phyloP scores from a whole-genome alignment of 495 filamentous ascomycete species.

The Penicillium paradoxum region DNA sequence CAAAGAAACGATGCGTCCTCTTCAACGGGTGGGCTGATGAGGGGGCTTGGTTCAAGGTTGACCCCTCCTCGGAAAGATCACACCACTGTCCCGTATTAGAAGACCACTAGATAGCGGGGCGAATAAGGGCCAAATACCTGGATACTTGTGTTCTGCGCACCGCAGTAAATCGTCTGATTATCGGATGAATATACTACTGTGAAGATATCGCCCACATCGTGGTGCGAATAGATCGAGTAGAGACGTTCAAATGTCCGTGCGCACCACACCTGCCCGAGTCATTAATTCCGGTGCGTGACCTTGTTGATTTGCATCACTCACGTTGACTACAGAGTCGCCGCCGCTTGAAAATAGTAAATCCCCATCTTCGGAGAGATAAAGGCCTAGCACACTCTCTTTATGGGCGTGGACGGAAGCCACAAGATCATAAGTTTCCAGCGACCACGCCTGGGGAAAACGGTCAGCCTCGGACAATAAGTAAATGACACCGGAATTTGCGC shows the following conservation, averaged over 20 bases:
- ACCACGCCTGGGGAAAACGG: slow-evolving; percentile 59
- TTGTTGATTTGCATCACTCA: slow-evolving; percentile 35
- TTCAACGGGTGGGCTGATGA: slow-evolving; percentile 68
- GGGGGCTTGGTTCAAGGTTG: slow-evolving; percentile 49
- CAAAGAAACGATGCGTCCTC: slow-evolving; percentile 90
- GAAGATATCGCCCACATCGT: slow-evolving; percentile 95
- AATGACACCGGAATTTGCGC: not conserved
- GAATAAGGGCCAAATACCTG: slow-evolving; percentile 48
- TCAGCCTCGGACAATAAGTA: too few relatives aligned
- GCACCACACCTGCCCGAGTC: slow-evolving; percentile 54
- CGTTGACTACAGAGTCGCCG: slow-evolving; percentile 89
- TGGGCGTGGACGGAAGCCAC: slow-evolving; percentile 75
- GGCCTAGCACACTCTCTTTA: slow-evolving; percentile 79
- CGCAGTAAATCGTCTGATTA: slow-evolving; percentile 80
- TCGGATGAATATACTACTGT: slow-evolving; percentile 78
- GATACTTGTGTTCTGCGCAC: slow-evolving; percentile 91
- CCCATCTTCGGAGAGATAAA: slow-evolving; percentile 70
- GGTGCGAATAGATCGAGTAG: slow-evolving; percentile 87
- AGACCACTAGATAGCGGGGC: not conserved
- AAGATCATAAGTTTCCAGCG: slow-evolving; percentile 76
- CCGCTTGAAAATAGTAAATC: slow-evolving; percentile 85
- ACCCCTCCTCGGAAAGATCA: slow-evolving; percentile 50
- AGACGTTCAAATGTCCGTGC: slow-evolving; percentile 58
- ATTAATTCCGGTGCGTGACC: slow-evolving; percentile 2
- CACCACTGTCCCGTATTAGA: slow-evolving; percentile 48